Base-by-base conservation (phyloP, 169 alveolate species). In the Plasmodium blacklocki region DNA sequence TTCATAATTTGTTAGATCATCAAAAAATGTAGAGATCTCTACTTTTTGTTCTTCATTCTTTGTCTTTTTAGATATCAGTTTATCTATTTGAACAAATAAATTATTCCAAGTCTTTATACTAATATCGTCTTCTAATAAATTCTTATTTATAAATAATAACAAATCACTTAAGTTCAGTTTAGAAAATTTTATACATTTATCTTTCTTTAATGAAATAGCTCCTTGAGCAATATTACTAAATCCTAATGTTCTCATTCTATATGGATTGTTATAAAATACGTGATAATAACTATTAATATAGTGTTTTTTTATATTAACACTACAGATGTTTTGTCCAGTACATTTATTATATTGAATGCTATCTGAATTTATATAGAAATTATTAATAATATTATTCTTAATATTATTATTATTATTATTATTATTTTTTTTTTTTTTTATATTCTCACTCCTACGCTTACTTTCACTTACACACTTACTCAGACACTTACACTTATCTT, bases 1-100 rank as follows among this genome's bases (percentile, higher is more conserved):
- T 21, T 78, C 89, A 45, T 39, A 18, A 21, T 78, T 78, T 0
- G 50, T 39, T 9, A 78, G 26, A 2, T 54, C 67, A 23, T 50
- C 78, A 58, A 78, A 78, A 64, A 78, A 78, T 29, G 54, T 12
- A 56, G n/a, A 19, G 14, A 78, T 47, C 64, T 63, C 89, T 52
- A 12, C 56, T 26, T 64, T 78, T 7, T 78, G 54, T 21, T 78
- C 78, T 60, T 74, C 88, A 43, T 71, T 70, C 49, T 70, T 58
- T 1, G 68, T 43, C 54, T 78, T 66, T 78, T 78, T 78, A 12
- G 89, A 63, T 19, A 66, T 71, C 47, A 78, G 11, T 66, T 66
- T 78, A 45, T 78, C 78, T 19, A 78, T 18, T 60, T 78, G 89
- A 52, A 78, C 19, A 50, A 78, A 78, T 66, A 78, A 47, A 71